Evolutionary conservation across 2,329 filamentous ascomycete species (phyloP), one percentile per base, ranked within the genome.

Genomic region (Fusarium anthophilum): DNA sequence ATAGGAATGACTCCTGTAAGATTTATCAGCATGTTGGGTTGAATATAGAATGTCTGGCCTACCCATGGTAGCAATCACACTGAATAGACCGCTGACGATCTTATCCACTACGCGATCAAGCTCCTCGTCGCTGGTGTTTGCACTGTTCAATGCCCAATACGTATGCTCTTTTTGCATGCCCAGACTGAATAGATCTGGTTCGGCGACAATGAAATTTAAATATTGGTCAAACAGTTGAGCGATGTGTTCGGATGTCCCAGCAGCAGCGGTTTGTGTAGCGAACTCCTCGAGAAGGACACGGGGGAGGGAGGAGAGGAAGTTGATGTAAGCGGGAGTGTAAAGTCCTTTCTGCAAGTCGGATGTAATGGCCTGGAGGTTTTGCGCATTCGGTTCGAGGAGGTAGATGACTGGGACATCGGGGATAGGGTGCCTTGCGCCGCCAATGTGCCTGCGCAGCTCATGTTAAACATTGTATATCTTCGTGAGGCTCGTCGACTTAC

Each of bases 11-110:
- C 91, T 69, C 93, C 93, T 95, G 75, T 20, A 26, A 22, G 35
- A 14, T 7, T 14, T 22, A 60, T 77, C 41, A 77, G 76, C 37
- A 48, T n/a, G 35, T 14, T 9, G 35, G 10, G 10, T 13, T 18
- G 22, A 15, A 17, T 37, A 39, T 15, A 11, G 20, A n/a, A 15
- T 38, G 13, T 41, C 5, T 5, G 15, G 75, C 87, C 66, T 87
- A 92, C 95, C 96, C 94, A 98, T 98, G 10, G 96, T 99, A n/a
- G 97, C 96, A 68, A 96, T 92, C 55, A 99, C 96, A 73, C 95
- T 98, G 84, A 98, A 99, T n/a, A 99, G 86, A 2, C 96, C 96
- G 78, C 93, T 97, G 57, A 99, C 96, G 73, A 98, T 96, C 76
- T 92, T 91, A 82, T 99, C 96, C 38, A 99, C 90, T 43, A 96